phyloP scores from a whole-genome alignment of 2,329 filamentous ascomycete species.

The Cryphonectria parasitica region DNA sequence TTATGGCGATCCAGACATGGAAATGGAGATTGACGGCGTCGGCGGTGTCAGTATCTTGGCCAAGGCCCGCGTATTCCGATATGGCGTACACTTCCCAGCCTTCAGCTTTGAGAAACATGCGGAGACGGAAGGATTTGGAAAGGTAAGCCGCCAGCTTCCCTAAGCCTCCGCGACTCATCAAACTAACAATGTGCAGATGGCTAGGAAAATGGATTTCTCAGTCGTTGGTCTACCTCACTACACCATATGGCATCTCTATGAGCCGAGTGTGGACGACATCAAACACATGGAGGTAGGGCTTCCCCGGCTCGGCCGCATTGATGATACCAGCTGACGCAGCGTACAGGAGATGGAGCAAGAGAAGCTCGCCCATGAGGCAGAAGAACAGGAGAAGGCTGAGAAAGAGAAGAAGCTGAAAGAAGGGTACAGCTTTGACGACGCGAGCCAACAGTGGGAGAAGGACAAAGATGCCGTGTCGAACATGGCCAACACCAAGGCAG shows the following conservation, averaged over 20 bases:
- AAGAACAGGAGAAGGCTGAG: slow-evolving; percentile 75
- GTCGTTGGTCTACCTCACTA: slow-evolving; percentile 97
- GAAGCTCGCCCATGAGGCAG: slow-evolving; percentile 75
- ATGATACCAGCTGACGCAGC: slow-evolving; percentile 28
- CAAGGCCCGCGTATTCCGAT: slow-evolving; percentile 92
- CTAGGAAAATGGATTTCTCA: slow-evolving; percentile 92
- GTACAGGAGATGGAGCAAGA: slow-evolving; percentile 89
- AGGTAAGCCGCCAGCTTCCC: slow-evolving; percentile 60
- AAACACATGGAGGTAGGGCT: slow-evolving; percentile 83
- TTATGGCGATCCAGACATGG: slow-evolving; percentile 97
- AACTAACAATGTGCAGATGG: slow-evolving; percentile 69
- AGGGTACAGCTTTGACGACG: slow-evolving; percentile 68
- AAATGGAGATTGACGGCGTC: slow-evolving; percentile 99
- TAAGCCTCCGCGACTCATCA: neutral
- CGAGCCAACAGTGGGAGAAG: slow-evolving; percentile 82
- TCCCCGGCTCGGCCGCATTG: neutral
- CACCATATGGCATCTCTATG: slow-evolving; percentile 99
- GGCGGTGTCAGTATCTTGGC: slow-evolving; percentile 97
- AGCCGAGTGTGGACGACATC: slow-evolving; percentile 97
- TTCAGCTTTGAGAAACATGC: slow-evolving; percentile 99
- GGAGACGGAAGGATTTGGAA: slow-evolving; percentile 97
- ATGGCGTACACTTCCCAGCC: slow-evolving; percentile 94
- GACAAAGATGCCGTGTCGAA: slow-evolving; percentile 68
- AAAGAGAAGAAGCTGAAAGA: slow-evolving; percentile 78
- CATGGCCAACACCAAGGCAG: slow-evolving; percentile 65